Conservation (phyloP, 2,329 filamentous ascomycete genomes). For the Trichoderma sp. region DNA sequence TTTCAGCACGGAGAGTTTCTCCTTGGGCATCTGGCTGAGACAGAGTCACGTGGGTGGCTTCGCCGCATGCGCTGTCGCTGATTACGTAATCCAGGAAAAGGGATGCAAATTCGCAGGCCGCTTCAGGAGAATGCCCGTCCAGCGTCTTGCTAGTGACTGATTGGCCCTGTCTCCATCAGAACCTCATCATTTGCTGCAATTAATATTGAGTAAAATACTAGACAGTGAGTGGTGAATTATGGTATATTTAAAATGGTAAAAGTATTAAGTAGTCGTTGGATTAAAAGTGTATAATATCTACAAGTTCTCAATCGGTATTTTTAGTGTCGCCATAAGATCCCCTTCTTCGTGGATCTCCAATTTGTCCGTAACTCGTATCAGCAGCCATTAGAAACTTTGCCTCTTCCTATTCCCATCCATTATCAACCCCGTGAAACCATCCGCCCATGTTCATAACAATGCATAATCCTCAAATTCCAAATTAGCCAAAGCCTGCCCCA, state of each 20-base stretch:
- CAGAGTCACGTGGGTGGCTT: not conserved
- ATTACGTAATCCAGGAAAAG: not conserved
- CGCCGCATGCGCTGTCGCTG: not conserved
- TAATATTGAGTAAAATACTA: not conserved
- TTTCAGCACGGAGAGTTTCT: conserved; percentile 3
- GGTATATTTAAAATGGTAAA: not conserved
- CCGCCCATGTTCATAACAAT: not conserved
- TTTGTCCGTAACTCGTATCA: conserved; percentile 7
- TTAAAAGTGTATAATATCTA: conserved; percentile 6
- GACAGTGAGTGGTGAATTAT: not conserved
- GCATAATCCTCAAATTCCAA: not conserved
- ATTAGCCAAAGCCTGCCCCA: not conserved
- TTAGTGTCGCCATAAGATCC: not conserved
- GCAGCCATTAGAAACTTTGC: not conserved
- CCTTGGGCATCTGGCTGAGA: not conserved
- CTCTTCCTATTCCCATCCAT: not conserved
- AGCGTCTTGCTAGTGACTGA: not conserved
- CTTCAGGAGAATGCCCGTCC: not conserved
- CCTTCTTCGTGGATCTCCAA: not conserved
- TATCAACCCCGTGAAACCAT: not conserved
- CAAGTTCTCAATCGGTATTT: not conserved
- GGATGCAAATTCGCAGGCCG: not conserved
- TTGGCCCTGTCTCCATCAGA: not conserved
- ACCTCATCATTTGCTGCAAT: not conserved
- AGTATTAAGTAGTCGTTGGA: not conserved